Conservation (phyloP, 768 basidiomycete genomes). For the Termitomyces sp. region DNA sequence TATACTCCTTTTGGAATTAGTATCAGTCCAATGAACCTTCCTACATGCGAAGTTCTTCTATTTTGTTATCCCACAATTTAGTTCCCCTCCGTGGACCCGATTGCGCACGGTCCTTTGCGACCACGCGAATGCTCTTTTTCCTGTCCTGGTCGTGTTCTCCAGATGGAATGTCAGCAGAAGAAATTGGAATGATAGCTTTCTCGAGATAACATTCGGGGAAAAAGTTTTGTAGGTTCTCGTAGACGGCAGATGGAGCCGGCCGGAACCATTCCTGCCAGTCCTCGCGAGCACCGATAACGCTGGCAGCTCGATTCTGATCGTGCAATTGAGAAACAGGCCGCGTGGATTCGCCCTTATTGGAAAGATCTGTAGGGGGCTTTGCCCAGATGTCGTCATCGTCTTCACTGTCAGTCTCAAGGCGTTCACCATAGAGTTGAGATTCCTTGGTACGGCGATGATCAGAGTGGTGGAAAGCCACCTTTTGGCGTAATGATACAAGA, state of each 20-base stretch:
- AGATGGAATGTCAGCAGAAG: conserved; percentile 36
- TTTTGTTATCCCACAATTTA: conserved; percentile 36
- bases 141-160: conserved; percentile 6
- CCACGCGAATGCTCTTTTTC: conserved; percentile 73
- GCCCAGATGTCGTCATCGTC: conserved; percentile 24
- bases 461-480: background rate
- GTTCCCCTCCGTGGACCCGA: conserved; percentile 32
- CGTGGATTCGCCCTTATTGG: background rate
- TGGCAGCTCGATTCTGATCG: background rate
- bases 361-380: conserved; percentile 23
- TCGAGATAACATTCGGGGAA: conserved; percentile 91
- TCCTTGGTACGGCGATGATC: background rate
- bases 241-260: conserved; percentile 74
- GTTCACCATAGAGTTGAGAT: background rate
- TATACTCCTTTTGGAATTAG: too few species aligned
- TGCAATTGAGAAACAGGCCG: conserved; percentile 2
- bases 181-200: conserved; percentile 67
- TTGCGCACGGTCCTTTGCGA: conserved; percentile 66
- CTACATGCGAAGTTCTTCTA: conserved; percentile 33
- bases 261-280: conserved; percentile 43
- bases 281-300: conserved; percentile 2
- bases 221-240: conserved; percentile 73
- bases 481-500: background rate
- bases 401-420: conserved; percentile 11
- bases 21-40: background rate